Evolutionary conservation across 1,139 yeast species (phyloP).

Genomic region (Kurtzmaniella natalensis): DNA sequence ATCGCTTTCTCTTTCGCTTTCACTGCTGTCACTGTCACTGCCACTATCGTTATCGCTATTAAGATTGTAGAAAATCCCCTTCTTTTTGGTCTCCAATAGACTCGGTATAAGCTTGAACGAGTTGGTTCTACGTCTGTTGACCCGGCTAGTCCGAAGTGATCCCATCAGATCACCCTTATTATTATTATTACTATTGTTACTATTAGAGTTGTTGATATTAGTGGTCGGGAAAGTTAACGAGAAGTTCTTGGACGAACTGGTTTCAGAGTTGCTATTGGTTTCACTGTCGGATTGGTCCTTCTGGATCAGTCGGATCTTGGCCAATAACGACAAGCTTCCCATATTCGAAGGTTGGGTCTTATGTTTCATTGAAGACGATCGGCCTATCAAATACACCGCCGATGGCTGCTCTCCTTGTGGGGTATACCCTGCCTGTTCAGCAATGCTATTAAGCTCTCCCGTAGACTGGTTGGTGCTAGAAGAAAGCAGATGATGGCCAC

Average conservation of each 20-base stretch:
- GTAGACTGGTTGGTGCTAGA: constrained; percentile 12
- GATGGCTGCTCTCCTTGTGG: constrained; percentile 10
- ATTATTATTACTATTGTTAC: too few species aligned
- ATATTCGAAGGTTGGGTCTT: constrained; percentile 19
- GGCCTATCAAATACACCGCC: constrained; percentile 3
- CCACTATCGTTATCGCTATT: constrained; percentile 14
- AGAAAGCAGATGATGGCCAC: constrained; percentile 11
- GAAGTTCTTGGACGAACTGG: constrained; percentile 7
- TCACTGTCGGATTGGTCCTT: constrained; percentile 8
- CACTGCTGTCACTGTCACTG: background rate
- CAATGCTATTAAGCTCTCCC: constrained; percentile 24
- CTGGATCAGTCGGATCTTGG: constrained; percentile 21
- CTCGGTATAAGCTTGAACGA: constrained; percentile 31
- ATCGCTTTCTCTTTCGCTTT: too few species aligned
- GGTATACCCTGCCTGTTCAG: constrained; percentile 15
- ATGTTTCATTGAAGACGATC: constrained; percentile 31
- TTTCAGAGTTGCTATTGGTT: constrained; percentile 8
- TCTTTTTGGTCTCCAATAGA: constrained; percentile 11
- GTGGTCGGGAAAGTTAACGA: constrained; percentile 8
- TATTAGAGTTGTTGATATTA: constrained; percentile 11
- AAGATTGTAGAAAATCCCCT: constrained; percentile 33
- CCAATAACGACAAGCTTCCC: constrained; percentile 16
- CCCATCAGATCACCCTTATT: too few species aligned
- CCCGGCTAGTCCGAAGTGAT: too few species aligned
- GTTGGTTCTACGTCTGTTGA: constrained; percentile 19